Evolutionary conservation across 768 basidiomycete species (phyloP), one percentile per base, ranked within the genome.

Genomic region (Suillus bovinus): DNA sequence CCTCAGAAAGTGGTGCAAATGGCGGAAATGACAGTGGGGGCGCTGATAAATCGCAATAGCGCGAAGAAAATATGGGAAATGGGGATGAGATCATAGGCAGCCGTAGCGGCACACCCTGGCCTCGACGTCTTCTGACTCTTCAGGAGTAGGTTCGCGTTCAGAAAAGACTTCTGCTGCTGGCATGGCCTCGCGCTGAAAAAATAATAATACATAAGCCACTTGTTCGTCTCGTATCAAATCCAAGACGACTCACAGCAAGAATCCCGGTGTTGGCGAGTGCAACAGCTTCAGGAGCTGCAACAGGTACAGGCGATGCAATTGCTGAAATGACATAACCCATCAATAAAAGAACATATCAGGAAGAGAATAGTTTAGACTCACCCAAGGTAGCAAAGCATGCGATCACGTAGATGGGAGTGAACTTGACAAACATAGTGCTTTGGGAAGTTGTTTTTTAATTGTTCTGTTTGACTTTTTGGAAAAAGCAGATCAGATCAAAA

Each of bases 321-420:
- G 64, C 73, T 76, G 5, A 27, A 42, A 33, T 33, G 8, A 34
- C 33, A 34, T 34, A 9, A 58, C 31, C 4, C 22, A 36, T 61
- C 36, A 38, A 1, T 2, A 20, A 41, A 16, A 7, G 64, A 36
- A 1, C 16, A 38, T 22, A 20, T 49, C 7, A 31, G 33, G 17
- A 52, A 13, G 8, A 11, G 55, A 5, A 1, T 46, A 17, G n/a
- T n/a, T 17, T 1, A 24, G 33, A 69, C 74, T 57, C 31, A 74
- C 74, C 66, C 31, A 70, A 57, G 29, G 70, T 60, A 46, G 63
- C 70, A 64, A 75, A 53, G 55, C 63, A 64, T 27, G 69, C 71
- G 10, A 76, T 67, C 63, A 76, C 60, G 65, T 67, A 74, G 70
- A 76, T 57, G 7, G 73, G 8, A 0, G 69, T 63, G 39, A 73